Conservation (phyloP, 495 filamentous ascomycete species). For the Xylaria intraflava region DNA sequence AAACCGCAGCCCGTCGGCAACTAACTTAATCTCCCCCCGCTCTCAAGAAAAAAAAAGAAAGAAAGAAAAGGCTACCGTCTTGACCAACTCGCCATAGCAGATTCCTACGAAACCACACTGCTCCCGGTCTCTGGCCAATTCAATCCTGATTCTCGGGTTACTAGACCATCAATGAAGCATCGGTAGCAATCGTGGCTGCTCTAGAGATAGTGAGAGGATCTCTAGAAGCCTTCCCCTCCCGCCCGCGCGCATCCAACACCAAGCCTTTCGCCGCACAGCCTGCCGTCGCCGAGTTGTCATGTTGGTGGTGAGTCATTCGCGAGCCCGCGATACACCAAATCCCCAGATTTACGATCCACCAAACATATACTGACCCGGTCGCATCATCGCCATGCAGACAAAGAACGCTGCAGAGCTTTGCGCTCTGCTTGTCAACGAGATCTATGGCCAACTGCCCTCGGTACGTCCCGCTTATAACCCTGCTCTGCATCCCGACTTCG, state of each 20-base stretch:
- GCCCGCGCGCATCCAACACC: slow-evolving; percentile 7
- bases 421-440: slow-evolving; percentile 77
- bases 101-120: no score
- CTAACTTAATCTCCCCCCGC: slow-evolving; percentile 10
- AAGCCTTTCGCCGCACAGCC: slow-evolving; percentile 9
- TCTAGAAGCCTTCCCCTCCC: slow-evolving; percentile 49
- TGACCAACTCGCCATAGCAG: no score
- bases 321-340: background rate
- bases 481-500: background rate
- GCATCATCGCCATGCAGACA: slow-evolving; percentile 31
- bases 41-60: slow-evolving; percentile 7
- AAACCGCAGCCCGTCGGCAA: no score
- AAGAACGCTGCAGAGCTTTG: slow-evolving; percentile 73
- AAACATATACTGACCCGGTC: background rate
- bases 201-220: slow-evolving; percentile 67
- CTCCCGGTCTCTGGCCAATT: slow-evolving; percentile 4
- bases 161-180: slow-evolving; percentile 40
- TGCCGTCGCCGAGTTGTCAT: slow-evolving; percentile 18
- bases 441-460: slow-evolving; percentile 81
- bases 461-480: slow-evolving; percentile 48
- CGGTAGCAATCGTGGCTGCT: slow-evolving; percentile 63
- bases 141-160: background rate
- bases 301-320: slow-evolving; percentile 36
- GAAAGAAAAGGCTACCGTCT: background rate
- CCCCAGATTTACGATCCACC: background rate